A percentile compares a stretch with the other conserved stretches of the same genome.
These are phyloP conservation scores for Vigna radiata DNA, from an alignment of 306 rosid species.

Conservation along the genomic window DNA sequence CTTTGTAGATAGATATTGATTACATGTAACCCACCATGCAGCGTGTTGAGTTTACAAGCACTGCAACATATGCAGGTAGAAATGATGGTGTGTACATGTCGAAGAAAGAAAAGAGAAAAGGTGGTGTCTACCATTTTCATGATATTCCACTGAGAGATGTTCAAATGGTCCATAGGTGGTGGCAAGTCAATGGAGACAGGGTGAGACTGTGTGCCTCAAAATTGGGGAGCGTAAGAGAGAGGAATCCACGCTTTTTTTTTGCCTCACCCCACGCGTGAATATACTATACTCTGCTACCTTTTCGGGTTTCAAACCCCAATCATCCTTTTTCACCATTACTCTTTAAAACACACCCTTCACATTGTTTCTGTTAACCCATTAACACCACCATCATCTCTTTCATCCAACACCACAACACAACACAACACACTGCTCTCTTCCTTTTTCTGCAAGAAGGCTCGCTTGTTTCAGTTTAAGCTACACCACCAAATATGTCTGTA, in stretches of 20 bases:
- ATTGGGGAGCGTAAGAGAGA: conserved; percentile 28
- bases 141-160: conserved; percentile 32
- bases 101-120: conserved; percentile 36
- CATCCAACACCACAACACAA: conserved; percentile 3
- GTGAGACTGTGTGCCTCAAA: conserved; percentile 39
- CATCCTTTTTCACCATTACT: conserved; percentile 28
- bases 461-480: neutral
- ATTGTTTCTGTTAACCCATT: neutral
- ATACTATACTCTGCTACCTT: conserved; percentile 29
- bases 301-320: conserved; percentile 49
- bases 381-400: conserved; percentile 32
- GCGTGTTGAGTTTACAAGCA: neutral
- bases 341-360: conserved; percentile 50
- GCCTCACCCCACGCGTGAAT: conserved; percentile 48
- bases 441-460: neutral
- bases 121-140: conserved; percentile 39
- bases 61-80: conserved; percentile 40
- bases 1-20: neutral
- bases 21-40: conserved; percentile 21
- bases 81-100: conserved; percentile 34
- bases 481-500: conserved; percentile 46
- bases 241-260: conserved; percentile 23
- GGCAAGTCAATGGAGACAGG: conserved; percentile 25
- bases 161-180: conserved; percentile 29
- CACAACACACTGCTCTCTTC: conserved; percentile 7